Base-by-base conservation (phyloP, 1,284 basidiomycete species). In the Papiliotrema nemorosa region DNA sequence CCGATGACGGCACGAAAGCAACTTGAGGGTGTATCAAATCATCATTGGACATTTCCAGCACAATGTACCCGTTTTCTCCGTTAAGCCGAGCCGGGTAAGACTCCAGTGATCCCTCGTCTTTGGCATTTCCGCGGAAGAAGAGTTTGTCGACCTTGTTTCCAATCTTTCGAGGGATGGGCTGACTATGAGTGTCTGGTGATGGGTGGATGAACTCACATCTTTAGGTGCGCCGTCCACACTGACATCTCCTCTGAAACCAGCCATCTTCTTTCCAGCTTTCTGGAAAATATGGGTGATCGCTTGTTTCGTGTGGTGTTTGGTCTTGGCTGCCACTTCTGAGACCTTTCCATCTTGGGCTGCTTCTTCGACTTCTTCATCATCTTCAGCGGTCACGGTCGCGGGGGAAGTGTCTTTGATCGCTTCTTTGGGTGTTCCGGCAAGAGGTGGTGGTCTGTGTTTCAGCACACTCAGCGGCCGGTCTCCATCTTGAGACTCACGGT, bases 231-330 rank as follows among this genome's bases (percentile, higher is more conserved):
- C 73, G 42, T 74, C 70, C 39, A 76, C 65, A 14, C 63, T 56
- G 9, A 76, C 74, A 54, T 76, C 74, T 0, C 70, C 74, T 2
- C 60, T 50, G 58, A 75, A 69, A 5, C 60, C 69, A 1, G 74
- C 74, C 42, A 69, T 66, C 54, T 70, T 73, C 62, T 74, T 74
- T 5, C 70, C 70, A 7, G 65, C 57, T 21, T 57, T 54, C 31
- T 61, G 63, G 54, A 76, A 69, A 5, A 62, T 64, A 16, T 60
- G 59, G 16, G 70, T 44, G 21, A 76, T 47, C 53, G 66, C 68
- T 27, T 55, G 57, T 57, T 74, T 73, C 42, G 59, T 66, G 59
- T 67, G 66, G 38, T 64, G 57, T 33, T 67, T 68, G 20, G 69
- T 65, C 53, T 70, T 70, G 27, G 58, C 55, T 2, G 62, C 56